Conservation (phyloP, 2,329 filamentous ascomycete genomes). For the Colletotrichum tropicicola region DNA sequence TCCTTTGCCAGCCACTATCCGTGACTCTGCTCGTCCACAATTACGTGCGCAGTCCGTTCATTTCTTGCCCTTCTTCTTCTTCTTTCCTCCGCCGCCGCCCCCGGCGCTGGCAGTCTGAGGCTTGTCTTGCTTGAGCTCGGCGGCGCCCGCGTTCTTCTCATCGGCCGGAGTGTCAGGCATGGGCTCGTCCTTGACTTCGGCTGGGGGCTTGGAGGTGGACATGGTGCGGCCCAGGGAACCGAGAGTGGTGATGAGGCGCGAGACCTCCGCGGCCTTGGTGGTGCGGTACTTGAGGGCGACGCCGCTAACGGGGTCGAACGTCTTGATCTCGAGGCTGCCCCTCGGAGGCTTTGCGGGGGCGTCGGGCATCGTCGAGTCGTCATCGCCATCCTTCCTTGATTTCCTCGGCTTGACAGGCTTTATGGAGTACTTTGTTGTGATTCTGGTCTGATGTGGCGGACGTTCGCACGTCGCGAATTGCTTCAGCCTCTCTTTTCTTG, state of each 20-base stretch:
- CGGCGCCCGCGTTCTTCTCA: slow-evolving; percentile 43
- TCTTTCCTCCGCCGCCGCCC: slow-evolving; percentile 60
- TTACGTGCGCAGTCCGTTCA: slow-evolving; percentile 44
- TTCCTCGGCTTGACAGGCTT: slow-evolving; percentile 48
- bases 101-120: slow-evolving; percentile 38
- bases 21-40: neutral
- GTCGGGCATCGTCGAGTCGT: slow-evolving; percentile 39
- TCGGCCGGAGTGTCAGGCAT: slow-evolving; percentile 49
- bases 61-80: slow-evolving; percentile 79
- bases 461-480: slow-evolving; percentile 7
- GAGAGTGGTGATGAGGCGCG: slow-evolving; percentile 79
- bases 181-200: slow-evolving; percentile 50
- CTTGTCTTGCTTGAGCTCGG: slow-evolving; percentile 37
- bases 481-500: neutral
- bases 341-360: slow-evolving; percentile 58
- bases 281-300: slow-evolving; percentile 91
- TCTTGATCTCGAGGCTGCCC: slow-evolving; percentile 84
- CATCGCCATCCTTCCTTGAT: slow-evolving; percentile 35
- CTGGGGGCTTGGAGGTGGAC: slow-evolving; percentile 51
- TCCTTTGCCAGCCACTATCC: neutral
- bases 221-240: slow-evolving; percentile 79
- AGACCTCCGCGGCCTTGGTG: slow-evolving; percentile 89
- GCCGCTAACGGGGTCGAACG: slow-evolving; percentile 85
- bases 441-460: slow-evolving; percentile 71
- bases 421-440: slow-evolving; percentile 93